Conservation (phyloP, 306 rosid genomes). For the Corylus heterophylla region DNA sequence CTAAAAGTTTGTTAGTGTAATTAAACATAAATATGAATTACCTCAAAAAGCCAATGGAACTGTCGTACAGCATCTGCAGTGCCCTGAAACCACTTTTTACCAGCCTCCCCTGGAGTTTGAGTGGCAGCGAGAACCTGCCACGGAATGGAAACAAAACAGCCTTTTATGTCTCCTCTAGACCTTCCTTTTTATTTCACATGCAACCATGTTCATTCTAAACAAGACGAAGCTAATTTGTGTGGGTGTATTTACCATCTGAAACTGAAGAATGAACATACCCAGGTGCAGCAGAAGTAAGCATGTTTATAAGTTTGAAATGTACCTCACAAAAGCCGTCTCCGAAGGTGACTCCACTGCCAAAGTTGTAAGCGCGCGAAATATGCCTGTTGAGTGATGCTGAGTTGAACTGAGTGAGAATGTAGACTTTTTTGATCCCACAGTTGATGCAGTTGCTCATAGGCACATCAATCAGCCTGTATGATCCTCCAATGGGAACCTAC, state of each 20-base stretch:
- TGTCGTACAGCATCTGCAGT: conserved; percentile 99
- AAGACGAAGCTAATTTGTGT: not conserved
- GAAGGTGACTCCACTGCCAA: conserved; percentile 62
- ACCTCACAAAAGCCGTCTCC: conserved; percentile 95
- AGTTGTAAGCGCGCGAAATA: conserved; percentile 83
- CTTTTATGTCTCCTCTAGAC: not conserved
- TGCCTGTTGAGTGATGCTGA: conserved; percentile 96
- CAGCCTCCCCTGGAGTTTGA: conserved; percentile 90
- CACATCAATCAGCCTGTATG: conserved; percentile 89
- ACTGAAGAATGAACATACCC: too few species aligned
- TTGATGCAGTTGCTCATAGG: conserved; percentile 99
- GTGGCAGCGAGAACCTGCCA: conserved; percentile 95
- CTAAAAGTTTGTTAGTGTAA: not conserved
- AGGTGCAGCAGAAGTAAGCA: not conserved
- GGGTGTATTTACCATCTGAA: not conserved
- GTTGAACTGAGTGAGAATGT: conserved; percentile 91
- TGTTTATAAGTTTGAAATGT: conserved; percentile 1
- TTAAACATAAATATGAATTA: conserved; percentile 10
- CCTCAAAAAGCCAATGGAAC: conserved; percentile 99
- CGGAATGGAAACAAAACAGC: conserved; percentile 19
- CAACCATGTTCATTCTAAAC: not conserved
- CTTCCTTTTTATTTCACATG: not conserved
- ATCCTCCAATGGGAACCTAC: conserved; percentile 87
- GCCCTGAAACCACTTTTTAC: conserved; percentile 91
- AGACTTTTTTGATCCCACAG: conserved; percentile 93